Evolutionary conservation across 345 rosid species (phyloP).

Genomic region (Abelmoschus esculentus): DNA sequence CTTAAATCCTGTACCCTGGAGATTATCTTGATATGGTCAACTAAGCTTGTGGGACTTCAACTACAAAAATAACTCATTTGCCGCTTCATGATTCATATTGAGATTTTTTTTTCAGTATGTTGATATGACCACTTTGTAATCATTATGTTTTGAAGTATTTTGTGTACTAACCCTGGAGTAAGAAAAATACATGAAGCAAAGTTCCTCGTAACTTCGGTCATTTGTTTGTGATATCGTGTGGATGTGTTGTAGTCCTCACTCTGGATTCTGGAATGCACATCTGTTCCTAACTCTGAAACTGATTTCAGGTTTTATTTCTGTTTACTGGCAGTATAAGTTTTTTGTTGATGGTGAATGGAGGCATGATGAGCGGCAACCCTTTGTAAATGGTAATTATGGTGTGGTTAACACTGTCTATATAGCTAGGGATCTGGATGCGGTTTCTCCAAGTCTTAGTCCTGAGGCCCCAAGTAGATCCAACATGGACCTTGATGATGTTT

Average conservation of each 20-base stretch:
- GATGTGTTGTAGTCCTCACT: background rate
- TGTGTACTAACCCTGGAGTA: background rate
- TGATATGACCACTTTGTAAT: background rate
- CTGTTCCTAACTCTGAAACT: conserved; percentile 5
- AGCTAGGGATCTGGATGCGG: conserved; percentile 38
- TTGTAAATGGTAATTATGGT: conserved; percentile 52
- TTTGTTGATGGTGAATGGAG: conserved; percentile 88
- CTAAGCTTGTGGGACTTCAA: background rate
- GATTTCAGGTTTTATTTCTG: conserved; percentile 19
- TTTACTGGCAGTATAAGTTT: conserved; percentile 71
- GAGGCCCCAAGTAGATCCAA: conserved; percentile 36
- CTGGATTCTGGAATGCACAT: background rate
- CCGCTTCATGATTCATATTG: background rate
- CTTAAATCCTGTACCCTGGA: background rate
- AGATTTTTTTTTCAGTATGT: background rate
- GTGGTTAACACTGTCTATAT: conserved; percentile 60
- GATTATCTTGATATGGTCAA: background rate
- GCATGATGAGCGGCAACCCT: conserved; percentile 69
- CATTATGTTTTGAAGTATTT: background rate
- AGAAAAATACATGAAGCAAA: background rate
- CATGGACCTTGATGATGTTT: conserved; percentile 81
- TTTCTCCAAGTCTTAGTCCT: conserved; percentile 26
- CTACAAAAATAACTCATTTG: background rate
- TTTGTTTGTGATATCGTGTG: background rate
- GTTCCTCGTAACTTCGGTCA: background rate